phyloP scores from a whole-genome alignment of 2,329 filamentous ascomycete species.

The Annulohypoxylon truncatum region DNA sequence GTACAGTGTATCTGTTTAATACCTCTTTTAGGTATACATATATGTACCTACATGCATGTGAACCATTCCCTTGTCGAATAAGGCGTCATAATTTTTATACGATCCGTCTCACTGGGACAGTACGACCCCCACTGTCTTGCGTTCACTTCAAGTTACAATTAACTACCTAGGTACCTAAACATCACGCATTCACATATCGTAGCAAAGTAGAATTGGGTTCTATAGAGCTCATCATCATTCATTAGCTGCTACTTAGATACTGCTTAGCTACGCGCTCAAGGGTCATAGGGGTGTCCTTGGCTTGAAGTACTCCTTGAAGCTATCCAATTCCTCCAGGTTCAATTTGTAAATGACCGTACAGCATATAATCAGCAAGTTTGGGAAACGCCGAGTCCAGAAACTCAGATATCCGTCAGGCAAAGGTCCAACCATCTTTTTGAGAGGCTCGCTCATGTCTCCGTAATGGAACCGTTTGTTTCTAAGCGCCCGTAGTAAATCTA shows the following conservation, averaged over 20 bases:
- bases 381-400: constrained; percentile 87
- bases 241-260: neutral
- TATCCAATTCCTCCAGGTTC: constrained; percentile 70
- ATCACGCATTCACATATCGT: too few species aligned
- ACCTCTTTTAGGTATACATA: too few species aligned
- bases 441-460: constrained; percentile 88
- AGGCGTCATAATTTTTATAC: too few species aligned
- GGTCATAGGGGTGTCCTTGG: constrained; percentile 46
- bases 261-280: neutral
- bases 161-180: neutral
- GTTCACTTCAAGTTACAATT: neutral
- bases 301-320: constrained; percentile 77
- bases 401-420: constrained; percentile 83
- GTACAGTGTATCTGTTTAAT: neutral
- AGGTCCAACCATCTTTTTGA: constrained; percentile 76
- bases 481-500: constrained; percentile 89
- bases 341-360: constrained; percentile 79
- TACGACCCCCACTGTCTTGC: neutral
- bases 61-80: too few species aligned
- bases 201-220: too few species aligned
- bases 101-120: too few species aligned
- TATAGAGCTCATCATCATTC: neutral
- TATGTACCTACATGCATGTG: neutral
- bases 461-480: constrained; percentile 99
- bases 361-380: constrained; percentile 80